Base-by-base conservation (phyloP, 2,329 filamentous ascomycete genomes). In the Penicillium olsonii region DNA sequence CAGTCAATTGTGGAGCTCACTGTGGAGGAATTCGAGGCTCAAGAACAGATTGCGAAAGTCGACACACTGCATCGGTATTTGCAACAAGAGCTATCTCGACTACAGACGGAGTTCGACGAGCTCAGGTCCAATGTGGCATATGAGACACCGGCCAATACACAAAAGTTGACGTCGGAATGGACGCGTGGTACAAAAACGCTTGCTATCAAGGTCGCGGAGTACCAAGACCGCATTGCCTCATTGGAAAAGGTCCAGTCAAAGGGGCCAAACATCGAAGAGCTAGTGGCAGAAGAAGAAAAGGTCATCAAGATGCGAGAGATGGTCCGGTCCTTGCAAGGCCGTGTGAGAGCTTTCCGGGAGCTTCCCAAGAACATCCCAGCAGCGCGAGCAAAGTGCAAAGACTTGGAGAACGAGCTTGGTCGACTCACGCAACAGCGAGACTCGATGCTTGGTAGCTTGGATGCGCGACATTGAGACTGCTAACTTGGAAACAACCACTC, bases 101-200 rank as follows among this genome's bases (percentile, higher is more conserved):
- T 73, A 34, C 60, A 61, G 29, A 26, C 52, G 10, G 64, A 70
- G 37, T 46, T 71, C 35, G 52, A 67, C 12, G 56, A 63, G 2
- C 62, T 71, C 26, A 69, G 57, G 29, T 63, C 63, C 11, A 55
- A 73, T 37, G 52, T 61, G 20, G 61, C 62, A 44, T 87, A 82
- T 60, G 77, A 81, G 14, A 79, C 82, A 0, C 70, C 83, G 0
- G 63, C 81, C 0, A 76, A 84, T 53, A 72, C 92, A 3, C 81
- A 83, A 10, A 83, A 84, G 56, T 80, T 86, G 56, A 92, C 90
- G n/a, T 77, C 85, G 4, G 87, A 94, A 42, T 82, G 87, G 70
- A 84, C 85, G 56, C 84, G 88, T 46, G 84, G 79, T 48, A 82
- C 87, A 41, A 90, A 90, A 65, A 72, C 81, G n/a, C 75, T 89